Percentiles rank a stretch among this genome's conserved stretches.
Evolutionary conservation across 345 rosid species (phyloP).

Genomic region (Durio zibethinus): DNA sequence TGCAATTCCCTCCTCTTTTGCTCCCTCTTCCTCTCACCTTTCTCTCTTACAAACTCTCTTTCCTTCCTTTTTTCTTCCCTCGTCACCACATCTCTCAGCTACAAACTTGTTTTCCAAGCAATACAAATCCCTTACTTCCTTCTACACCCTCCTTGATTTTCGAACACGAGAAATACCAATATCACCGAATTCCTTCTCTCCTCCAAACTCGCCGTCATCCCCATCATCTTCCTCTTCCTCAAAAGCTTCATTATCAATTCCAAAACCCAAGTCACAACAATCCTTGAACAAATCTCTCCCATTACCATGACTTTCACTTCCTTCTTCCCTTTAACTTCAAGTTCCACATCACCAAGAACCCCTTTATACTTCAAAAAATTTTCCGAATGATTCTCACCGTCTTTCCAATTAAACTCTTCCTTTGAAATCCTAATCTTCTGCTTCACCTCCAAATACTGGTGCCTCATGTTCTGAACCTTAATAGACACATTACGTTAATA

Average conservation of each 20-base stretch:
- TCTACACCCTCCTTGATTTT: conserved; percentile 33
- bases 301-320: conserved; percentile 20
- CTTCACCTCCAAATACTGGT: conserved; percentile 78
- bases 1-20: conserved; percentile 45
- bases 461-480: conserved; percentile 82
- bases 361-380: conserved; percentile 68
- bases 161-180: conserved; percentile 16
- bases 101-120: conserved; percentile 50
- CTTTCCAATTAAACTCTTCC: conserved; percentile 61
- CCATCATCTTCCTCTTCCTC: conserved; percentile 53
- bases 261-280: conserved; percentile 47
- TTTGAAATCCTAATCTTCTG: conserved; percentile 63
- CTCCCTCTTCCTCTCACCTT: conserved; percentile 30
- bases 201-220: conserved; percentile 36
- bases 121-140: conserved; percentile 38
- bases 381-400: conserved; percentile 76
- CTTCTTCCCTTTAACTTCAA: conserved; percentile 56
- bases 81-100: conserved; percentile 48
- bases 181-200: conserved; percentile 27
- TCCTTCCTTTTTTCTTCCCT: conserved; percentile 64
- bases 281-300: conserved; percentile 39
- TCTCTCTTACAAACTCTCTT: conserved; percentile 48
- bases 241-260: conserved; percentile 48
- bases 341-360: conserved; percentile 73
- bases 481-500: conserved; percentile 78